phyloP scores from a whole-genome alignment of 768 basidiomycete genomes.

The Scleroderma bovista region DNA sequence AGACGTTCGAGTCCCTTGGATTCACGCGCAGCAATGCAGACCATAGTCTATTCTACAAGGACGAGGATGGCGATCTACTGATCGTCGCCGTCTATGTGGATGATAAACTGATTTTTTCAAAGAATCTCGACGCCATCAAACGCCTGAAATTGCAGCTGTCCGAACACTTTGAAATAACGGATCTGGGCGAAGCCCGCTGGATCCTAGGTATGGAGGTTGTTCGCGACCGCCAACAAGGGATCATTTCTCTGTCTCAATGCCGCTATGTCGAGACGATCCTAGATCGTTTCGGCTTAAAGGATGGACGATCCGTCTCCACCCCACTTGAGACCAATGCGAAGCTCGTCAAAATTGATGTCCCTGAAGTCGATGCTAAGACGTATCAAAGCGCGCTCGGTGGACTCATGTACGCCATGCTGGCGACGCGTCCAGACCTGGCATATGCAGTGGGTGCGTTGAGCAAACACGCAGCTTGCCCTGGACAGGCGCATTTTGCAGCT shows the following conservation, averaged over 20 bases:
- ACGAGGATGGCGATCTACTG: not conserved
- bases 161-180: not conserved
- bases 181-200: not conserved
- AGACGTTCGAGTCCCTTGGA: not conserved
- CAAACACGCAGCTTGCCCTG: not conserved
- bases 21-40: not conserved
- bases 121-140: not conserved
- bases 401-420: not conserved
- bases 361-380: not conserved
- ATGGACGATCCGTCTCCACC: not conserved
- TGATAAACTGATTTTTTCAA: slow-evolving; percentile 1
- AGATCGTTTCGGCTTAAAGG: not conserved
- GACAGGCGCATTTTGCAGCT: not conserved
- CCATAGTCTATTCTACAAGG: slow-evolving; percentile 1
- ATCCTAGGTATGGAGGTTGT: not conserved
- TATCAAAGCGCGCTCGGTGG: not conserved
- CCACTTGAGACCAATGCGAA: not conserved
- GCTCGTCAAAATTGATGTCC: not conserved
- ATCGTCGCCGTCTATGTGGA: not conserved
- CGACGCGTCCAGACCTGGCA: not conserved
- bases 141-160: not conserved
- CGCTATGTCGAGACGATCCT: not conserved
- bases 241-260: not conserved
- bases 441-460: not conserved
- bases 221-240: not conserved